Conservation (phyloP, 2,329 filamentous ascomycete genomes). For the Colletotrichum noveboracense region DNA sequence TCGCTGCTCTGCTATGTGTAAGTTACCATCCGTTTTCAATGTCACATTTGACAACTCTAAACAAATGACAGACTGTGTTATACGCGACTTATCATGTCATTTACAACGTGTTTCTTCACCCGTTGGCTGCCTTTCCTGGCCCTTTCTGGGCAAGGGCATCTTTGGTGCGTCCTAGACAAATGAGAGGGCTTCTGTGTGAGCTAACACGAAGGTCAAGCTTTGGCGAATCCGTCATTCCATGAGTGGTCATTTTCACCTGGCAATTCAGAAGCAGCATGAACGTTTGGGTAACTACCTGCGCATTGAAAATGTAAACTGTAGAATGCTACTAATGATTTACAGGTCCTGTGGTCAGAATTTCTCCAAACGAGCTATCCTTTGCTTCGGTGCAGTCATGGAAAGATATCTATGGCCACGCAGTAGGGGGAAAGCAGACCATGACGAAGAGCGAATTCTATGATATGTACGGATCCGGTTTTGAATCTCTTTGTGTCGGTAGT, state of each 20-base stretch:
- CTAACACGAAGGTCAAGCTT: conserved; percentile 16
- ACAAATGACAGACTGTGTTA: not conserved
- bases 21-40: not conserved
- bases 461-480: conserved; percentile 29
- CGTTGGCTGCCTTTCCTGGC: not conserved
- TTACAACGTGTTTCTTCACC: not conserved
- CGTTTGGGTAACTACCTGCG: not conserved
- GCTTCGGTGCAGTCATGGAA: conserved; percentile 38
- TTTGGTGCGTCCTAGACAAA: not conserved
- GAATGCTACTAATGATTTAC: not conserved
- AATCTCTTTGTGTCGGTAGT: conserved; percentile 29
- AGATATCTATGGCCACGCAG: conserved; percentile 41
- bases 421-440: not conserved
- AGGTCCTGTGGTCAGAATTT: conserved; percentile 52
- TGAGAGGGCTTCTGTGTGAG: not conserved
- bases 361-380: conserved; percentile 52
- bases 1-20: not conserved
- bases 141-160: not conserved
- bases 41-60: not conserved
- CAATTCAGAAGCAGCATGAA: conserved; percentile 30
- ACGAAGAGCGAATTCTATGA: conserved; percentile 35
- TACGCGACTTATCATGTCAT: not conserved
- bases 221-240: conserved; percentile 39
- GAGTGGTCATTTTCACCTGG: conserved; percentile 18
- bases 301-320: not conserved